phyloP scores from a whole-genome alignment of 73 alveolate species.

The Blepharisma stoltei region DNA sequence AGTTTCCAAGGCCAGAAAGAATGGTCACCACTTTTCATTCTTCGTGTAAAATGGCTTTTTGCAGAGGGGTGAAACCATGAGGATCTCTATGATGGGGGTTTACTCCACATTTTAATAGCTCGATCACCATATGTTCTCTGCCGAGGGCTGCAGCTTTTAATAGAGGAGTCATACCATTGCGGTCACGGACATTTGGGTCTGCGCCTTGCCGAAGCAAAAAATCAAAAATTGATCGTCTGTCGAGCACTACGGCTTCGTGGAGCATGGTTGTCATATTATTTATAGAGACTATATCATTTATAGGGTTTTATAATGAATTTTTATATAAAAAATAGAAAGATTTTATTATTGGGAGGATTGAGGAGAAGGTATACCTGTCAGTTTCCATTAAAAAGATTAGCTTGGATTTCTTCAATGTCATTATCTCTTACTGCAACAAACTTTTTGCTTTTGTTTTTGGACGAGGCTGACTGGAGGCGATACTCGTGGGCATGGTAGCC shows the following conservation, averaged over 20 bases:
- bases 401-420: not conserved
- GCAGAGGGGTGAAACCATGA: slow-evolving; percentile 48
- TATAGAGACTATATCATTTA: not conserved
- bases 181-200: slow-evolving; percentile 51
- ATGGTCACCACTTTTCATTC: slow-evolving; percentile 34
- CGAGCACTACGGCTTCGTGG: slow-evolving; percentile 53
- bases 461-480: too few relatives aligned
- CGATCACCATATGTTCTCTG: slow-evolving; percentile 38
- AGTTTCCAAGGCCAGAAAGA: not conserved
- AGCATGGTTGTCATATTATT: slow-evolving; percentile 41
- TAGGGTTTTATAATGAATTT: too few relatives aligned
- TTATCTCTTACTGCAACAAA: not conserved
- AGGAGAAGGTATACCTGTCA: not conserved
- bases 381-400: not conserved
- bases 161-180: slow-evolving; percentile 58
- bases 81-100: slow-evolving; percentile 63
- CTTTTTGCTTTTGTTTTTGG: not conserved
- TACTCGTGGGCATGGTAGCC: too few relatives aligned
- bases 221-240: slow-evolving; percentile 41
- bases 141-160: slow-evolving; percentile 63
- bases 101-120: slow-evolving; percentile 48
- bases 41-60: slow-evolving; percentile 50
- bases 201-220: slow-evolving; percentile 49
- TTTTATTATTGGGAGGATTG: too few relatives aligned
- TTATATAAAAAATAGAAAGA: too few relatives aligned